Evolutionary conservation across 345 rosid species (phyloP).

Genomic region (Eucalyptus regnans): DNA sequence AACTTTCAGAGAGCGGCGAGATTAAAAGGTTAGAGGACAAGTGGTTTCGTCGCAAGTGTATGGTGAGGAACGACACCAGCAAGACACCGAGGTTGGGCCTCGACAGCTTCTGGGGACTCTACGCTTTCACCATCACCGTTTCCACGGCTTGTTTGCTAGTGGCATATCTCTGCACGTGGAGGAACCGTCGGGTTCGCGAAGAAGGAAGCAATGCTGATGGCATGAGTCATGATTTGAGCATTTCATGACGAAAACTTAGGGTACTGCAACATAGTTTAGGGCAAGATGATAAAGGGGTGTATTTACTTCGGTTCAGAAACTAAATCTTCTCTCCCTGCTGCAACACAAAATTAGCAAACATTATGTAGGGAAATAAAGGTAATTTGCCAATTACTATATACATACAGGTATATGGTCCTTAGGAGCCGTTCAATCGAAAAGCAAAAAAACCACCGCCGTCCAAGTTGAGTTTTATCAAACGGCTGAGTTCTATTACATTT

Average conservation of each 20-base stretch:
- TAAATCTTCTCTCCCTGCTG: background rate
- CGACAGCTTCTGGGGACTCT: constrained; percentile 32
- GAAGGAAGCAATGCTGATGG: background rate
- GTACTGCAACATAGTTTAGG: background rate
- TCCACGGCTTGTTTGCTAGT: constrained; percentile 19
- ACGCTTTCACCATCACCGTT: constrained; percentile 7
- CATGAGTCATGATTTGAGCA: background rate
- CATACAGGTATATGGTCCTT: background rate
- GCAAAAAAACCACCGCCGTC: background rate
- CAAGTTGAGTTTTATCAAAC: background rate
- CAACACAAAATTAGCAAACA: background rate
- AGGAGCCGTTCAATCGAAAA: background rate
- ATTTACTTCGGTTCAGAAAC: background rate
- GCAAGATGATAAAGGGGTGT: background rate
- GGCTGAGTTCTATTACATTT: background rate
- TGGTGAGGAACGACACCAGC: background rate
- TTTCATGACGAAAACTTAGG: background rate
- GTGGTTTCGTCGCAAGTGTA: constrained; percentile 21
- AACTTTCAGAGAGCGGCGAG: constrained; percentile 18
- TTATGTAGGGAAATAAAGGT: background rate
- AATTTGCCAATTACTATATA: background rate
- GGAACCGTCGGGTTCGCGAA: background rate
- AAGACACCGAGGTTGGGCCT: constrained; percentile 9
- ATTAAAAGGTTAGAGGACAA: constrained; percentile 2
- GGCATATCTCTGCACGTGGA: background rate